A percentile compares a stretch with the other conserved stretches of the same genome.
phyloP scores from a whole-genome alignment of 441 rosid species.

The Pelargonium citronellum region DNA sequence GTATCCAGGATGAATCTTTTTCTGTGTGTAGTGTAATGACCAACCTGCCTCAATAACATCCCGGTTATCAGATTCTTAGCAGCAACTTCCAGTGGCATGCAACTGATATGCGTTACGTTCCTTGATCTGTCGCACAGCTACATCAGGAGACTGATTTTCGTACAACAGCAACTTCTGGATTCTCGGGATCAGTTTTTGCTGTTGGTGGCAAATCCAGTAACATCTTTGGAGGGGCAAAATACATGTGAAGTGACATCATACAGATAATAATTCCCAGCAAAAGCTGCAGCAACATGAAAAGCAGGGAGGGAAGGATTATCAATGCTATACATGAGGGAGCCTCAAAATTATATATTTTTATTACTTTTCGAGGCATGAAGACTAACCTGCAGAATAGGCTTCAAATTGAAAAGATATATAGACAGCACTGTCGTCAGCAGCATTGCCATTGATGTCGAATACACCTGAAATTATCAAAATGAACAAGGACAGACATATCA shows the following conservation, averaged over 20 bases:
- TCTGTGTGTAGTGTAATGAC: too few relatives aligned
- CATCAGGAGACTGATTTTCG: conserved; percentile 48
- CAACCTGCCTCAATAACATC: too few relatives aligned
- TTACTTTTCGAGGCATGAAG: conserved; percentile 8
- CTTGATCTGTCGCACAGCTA: not conserved
- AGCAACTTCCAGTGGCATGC: not conserved
- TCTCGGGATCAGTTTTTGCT: conserved; percentile 38
- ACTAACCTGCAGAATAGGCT: conserved; percentile 60
- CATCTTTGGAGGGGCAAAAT: conserved; percentile 60
- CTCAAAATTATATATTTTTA: conserved; percentile 10
- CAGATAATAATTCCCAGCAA: conserved; percentile 73
- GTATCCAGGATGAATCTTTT: too few relatives aligned
- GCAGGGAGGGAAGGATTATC: not conserved
- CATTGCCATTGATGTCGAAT: conserved; percentile 90
- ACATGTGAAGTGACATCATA: conserved; percentile 83
- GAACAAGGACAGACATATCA: not conserved
- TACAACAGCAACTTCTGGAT: conserved; percentile 38
- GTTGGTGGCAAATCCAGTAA: conserved; percentile 52
- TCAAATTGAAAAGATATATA: conserved; percentile 54
- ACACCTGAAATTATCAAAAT: conserved; percentile 42
- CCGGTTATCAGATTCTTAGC: too few relatives aligned
- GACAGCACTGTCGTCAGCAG: conserved; percentile 68
- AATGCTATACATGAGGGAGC: not conserved
- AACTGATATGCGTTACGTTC: conserved; percentile 11
- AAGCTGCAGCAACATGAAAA: conserved; percentile 41